Evolutionary conservation across 1,284 basidiomycete genomes (phyloP).

Genomic region (Ustilago nuda): DNA sequence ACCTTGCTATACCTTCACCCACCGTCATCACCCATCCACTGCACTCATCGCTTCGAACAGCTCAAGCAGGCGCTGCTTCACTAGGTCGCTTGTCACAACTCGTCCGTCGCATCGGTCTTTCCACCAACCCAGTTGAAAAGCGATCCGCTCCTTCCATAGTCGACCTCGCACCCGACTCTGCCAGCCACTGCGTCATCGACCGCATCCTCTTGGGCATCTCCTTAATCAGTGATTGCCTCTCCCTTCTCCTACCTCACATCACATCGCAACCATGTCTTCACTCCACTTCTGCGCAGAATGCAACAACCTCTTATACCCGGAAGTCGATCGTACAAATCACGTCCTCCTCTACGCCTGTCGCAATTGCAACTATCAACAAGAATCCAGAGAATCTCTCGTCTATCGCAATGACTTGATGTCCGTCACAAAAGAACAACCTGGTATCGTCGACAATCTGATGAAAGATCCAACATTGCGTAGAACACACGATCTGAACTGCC

Average conservation of each 20-base stretch:
- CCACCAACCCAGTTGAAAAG: background rate
- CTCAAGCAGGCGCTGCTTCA: background rate
- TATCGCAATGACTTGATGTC: conserved; percentile 94
- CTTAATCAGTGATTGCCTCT: background rate
- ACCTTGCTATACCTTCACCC: conserved; percentile 10
- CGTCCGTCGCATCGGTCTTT: conserved; percentile 1
- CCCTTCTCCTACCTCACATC: background rate
- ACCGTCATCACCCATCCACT: background rate
- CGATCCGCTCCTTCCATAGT: background rate
- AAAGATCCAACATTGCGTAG: conserved; percentile 84
- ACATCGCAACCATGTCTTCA: conserved; percentile 49
- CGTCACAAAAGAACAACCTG: conserved; percentile 90
- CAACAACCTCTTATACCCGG: conserved; percentile 92
- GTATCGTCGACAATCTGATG: conserved; percentile 88
- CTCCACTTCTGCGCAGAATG: conserved; percentile 67
- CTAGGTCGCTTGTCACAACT: background rate
- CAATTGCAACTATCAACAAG: conserved; percentile 89
- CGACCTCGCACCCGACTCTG: background rate
- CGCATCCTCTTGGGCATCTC: background rate
- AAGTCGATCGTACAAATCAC: conserved; percentile 81
- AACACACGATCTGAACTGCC: conserved; percentile 63
- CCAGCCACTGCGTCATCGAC: background rate
- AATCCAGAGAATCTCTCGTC: conserved; percentile 86
- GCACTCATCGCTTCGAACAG: conserved; percentile 3
- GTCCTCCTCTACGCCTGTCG: conserved; percentile 92